A percentile compares a stretch with the other conserved stretches of the same genome.
phyloP scores from a whole-genome alignment of 192 early-diverging fungal species.

The Piromyces finnis region DNA sequence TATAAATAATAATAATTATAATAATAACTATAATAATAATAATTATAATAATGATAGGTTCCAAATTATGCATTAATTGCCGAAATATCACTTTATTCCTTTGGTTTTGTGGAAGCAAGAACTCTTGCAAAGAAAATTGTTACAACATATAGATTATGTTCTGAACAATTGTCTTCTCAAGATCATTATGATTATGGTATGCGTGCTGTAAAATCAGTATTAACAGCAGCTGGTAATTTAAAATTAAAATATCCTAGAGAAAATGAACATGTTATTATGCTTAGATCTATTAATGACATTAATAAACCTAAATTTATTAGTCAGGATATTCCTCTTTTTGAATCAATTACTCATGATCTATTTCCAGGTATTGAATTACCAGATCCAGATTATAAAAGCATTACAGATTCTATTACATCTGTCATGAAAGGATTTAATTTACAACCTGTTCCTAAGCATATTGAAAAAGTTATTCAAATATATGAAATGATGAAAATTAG shows the following conservation, averaged over 20 bases:
- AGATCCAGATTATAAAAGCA: neutral
- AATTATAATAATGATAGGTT: slow-evolving; percentile 2
- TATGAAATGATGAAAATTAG: neutral
- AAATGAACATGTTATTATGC: neutral
- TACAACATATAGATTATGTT: neutral
- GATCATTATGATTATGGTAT: neutral
- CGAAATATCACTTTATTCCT: slow-evolving; percentile 43
- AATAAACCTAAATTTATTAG: neutral
- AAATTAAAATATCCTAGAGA: neutral
- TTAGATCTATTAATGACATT: neutral
- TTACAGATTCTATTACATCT: neutral
- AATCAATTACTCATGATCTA: neutral
- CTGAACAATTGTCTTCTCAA: neutral
- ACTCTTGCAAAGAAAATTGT: neutral
- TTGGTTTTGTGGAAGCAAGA: slow-evolving; percentile 5
- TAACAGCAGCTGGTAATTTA: neutral
- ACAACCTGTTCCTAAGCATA: neutral
- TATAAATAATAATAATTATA: no score
- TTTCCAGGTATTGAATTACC: neutral
- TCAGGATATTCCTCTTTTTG: neutral
- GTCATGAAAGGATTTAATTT: neutral
- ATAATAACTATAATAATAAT: no score
- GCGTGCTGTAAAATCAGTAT: neutral
- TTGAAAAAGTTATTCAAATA: neutral
- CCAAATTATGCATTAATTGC: slow-evolving; percentile 36